Evolutionary conservation across 139 green algal species (phyloP).

Genomic region (Tetradesmus obliquus): DNA sequence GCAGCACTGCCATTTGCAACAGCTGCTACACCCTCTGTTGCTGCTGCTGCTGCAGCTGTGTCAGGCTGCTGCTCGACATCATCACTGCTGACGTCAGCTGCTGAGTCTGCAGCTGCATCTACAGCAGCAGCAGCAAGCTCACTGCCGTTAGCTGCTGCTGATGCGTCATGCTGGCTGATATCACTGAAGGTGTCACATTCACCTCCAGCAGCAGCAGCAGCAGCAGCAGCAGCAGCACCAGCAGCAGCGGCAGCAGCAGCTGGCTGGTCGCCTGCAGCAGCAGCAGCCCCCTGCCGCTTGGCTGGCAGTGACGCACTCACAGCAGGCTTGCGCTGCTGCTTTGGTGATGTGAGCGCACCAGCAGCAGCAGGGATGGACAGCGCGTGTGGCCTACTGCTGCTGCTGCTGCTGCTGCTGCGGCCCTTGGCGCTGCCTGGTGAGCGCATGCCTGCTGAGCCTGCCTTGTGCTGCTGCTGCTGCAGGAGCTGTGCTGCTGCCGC

Average conservation of each 20-base stretch:
- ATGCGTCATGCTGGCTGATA: not conserved
- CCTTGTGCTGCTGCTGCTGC: not conserved
- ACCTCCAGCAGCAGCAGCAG: not conserved
- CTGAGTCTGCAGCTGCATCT: not conserved
- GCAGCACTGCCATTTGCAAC: not conserved
- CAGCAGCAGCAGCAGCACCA: not conserved
- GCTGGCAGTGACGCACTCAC: not conserved
- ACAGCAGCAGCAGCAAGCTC: not conserved
- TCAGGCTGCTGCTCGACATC: not conserved
- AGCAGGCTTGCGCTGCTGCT: not conserved
- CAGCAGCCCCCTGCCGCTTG: not conserved
- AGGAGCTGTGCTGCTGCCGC: constrained; percentile 25
- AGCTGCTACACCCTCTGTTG: not conserved
- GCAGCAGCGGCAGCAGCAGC: not conserved
- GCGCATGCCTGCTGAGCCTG: not conserved
- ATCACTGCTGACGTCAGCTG: not conserved
- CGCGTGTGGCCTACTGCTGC: not conserved
- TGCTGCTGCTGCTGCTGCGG: not conserved
- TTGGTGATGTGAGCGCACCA: not conserved
- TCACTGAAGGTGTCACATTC: not conserved
- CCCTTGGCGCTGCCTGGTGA: not conserved
- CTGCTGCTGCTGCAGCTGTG: not conserved
- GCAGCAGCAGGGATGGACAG: constrained; percentile 8
- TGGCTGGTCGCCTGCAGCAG: not conserved
- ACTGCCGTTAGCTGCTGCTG: not conserved